Evolutionary conservation across 140 eudicot species (phyloP).

Genomic region (Anethum foeniculum): DNA sequence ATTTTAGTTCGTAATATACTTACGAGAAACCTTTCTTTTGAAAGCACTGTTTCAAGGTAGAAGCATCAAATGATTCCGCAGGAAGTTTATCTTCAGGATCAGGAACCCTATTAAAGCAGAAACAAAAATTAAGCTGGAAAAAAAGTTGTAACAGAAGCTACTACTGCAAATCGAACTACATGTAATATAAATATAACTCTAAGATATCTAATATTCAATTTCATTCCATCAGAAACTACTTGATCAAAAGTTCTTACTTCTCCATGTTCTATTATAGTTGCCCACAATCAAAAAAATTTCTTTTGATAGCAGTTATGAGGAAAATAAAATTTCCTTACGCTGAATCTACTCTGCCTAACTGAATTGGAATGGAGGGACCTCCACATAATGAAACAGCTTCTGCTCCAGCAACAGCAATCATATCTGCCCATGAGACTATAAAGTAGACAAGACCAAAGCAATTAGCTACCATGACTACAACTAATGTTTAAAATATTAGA

Average conservation of each 20-base stretch:
- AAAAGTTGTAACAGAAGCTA: slow-evolving; percentile 2
- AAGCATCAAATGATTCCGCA: slow-evolving; percentile 74
- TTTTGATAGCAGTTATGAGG: background rate
- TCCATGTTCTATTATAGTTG: background rate
- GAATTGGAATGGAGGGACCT: slow-evolving; percentile 76
- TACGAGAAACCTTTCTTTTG: slow-evolving; percentile 85
- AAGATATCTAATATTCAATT: background rate
- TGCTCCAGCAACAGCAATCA: slow-evolving; percentile 90
- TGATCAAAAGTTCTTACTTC: background rate
- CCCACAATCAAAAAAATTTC: too few species aligned
- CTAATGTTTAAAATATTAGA: background rate
- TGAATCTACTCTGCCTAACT: slow-evolving; percentile 80
- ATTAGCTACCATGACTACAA: slow-evolving; percentile 8
- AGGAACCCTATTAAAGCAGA: slow-evolving; percentile 46
- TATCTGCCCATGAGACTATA: slow-evolving; percentile 81
- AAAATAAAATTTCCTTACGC: slow-evolving; percentile 32
- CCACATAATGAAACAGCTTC: slow-evolving; percentile 88
- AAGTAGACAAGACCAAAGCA: background rate
- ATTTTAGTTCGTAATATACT: slow-evolving; percentile 26
- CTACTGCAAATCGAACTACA: background rate
- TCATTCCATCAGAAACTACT: background rate
- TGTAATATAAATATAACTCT: background rate
- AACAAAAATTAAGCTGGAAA: slow-evolving; percentile 1
- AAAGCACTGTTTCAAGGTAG: slow-evolving; percentile 56
- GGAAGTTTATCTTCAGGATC: slow-evolving; percentile 96